Percentiles rank a stretch among this genome's conserved stretches.
Conservation (phyloP, 805 yeast species). For the Nakazawaea pomicola region DNA sequence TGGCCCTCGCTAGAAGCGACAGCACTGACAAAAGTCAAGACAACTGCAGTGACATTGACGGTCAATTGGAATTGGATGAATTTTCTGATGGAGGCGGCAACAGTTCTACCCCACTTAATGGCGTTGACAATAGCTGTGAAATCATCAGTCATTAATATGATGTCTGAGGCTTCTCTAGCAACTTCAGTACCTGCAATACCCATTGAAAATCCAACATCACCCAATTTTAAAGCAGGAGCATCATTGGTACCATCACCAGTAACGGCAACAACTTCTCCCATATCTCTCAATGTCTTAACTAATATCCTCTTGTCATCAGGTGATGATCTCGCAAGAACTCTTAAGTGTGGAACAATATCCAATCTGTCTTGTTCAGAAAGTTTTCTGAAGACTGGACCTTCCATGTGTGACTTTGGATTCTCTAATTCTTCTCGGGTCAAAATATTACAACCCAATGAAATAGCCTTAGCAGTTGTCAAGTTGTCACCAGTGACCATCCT, state of each 20-base stretch:
- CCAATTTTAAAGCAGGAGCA: constrained; percentile 94
- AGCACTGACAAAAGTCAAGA: constrained; percentile 89
- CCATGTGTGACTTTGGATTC: constrained; percentile 67
- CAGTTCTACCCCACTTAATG: constrained; percentile 98
- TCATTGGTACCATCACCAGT: constrained; percentile 99
- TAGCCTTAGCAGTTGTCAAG: constrained; percentile 84
- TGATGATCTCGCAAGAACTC: constrained; percentile 88
- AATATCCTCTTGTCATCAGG: constrained; percentile 92
- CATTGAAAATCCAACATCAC: constrained; percentile 98
- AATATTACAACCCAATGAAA: constrained; percentile 83
- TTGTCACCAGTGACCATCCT: constrained; percentile 99
- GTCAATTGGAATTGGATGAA: constrained; percentile 96
- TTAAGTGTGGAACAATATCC: constrained; percentile 62
- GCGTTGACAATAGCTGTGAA: constrained; percentile 94
- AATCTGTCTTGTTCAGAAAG: constrained; percentile 52
- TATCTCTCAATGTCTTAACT: constrained; percentile 71
- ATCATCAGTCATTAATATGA: constrained; percentile 90
- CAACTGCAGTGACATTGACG: constrained; percentile 95
- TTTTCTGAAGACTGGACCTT: constrained; percentile 85
- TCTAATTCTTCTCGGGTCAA: constrained; percentile 45
- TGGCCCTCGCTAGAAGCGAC: constrained; percentile 74
- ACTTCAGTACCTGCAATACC: constrained; percentile 98
- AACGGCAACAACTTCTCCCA: constrained; percentile 95
- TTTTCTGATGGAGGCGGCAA: constrained; percentile 88
- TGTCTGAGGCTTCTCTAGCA: constrained; percentile 95